Base-by-base conservation (phyloP, 257 asterid species). In the Solanum dulcamara region DNA sequence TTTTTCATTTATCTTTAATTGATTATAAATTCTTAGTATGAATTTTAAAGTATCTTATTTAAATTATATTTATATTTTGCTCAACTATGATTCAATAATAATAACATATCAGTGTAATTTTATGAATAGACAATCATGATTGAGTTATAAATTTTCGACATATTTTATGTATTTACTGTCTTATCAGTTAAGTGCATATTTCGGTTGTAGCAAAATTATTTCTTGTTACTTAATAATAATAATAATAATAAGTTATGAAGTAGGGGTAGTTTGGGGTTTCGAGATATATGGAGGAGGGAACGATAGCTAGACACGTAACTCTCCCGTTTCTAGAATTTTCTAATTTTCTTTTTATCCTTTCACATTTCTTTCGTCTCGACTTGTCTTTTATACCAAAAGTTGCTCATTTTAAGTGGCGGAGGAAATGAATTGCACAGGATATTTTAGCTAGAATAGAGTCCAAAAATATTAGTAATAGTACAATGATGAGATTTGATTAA, bases 311-410 rank as follows among this genome's bases (percentile, higher is more conserved):
- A 59, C 85, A 81, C 85, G 85, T 81, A 57, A 57, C 66, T 57
- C 30, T 57, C 15, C 66, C 10, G 14, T 57, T 57, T 68, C 88
- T 81, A 81, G 85, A 81, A 81, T n/a, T 11, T 86, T 85, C 85
- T 44, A 9, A 6, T 17, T 18, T 22, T 24, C 2, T 20, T 59
- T 10, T 14, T 14, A 24, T 83, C 74, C 79, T 83, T 38, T 53
- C 48, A 7, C 30, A 51, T 51, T 12, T 28, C 84, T 35, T 24
- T 57, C 1, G 6, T 33, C 11, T 35, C 4, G 53, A 1, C 35
- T 15, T 32, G 33, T 33, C 14, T 66, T 38, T 71, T 7, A 24
- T 1, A 14, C 35, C 13, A 74, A 24, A 77, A 66, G 9, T 17
- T 8, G 42, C 17, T 46, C 11, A 77, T 46, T 77, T 77, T 77